Evolutionary conservation across 495 filamentous ascomycete genomes (phyloP), one percentile per base, ranked within the genome.

Genomic region (Xylaria scruposa): DNA sequence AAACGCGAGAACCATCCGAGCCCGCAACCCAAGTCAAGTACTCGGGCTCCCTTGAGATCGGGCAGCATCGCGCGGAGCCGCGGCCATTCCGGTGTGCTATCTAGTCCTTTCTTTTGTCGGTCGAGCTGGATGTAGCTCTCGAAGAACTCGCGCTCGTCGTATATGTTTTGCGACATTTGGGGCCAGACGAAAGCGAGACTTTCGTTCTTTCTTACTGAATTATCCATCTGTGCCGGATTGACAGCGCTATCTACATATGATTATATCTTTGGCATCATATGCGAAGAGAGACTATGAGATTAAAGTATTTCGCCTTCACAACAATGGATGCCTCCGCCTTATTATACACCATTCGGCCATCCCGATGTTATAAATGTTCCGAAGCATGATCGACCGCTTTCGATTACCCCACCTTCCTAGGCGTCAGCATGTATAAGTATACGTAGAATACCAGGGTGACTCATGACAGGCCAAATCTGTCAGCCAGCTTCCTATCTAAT

Each of bases 21-120:
- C 19, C 79, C 80, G 64, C 82, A 83, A 21, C 79, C 82, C 13
- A 83, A 70, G 56, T 83, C 81, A n/a, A 83, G 75, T 77, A 83
- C 21, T 80, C 81, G 73, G 78, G 77, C 61, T 29, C 69, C 76
- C 2, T 49, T 24, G 42, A 83, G 74, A 54, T 69, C 51, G 24
- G 78, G 68, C 38, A 83, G 65, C 56, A 82, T 73, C 31, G 74
- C 61, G 29, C 71, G 72, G 2, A 83, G 64, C 10, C 67, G 70
- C 0, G 78, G 75, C 81, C 80, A 82, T 77, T 82, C 81, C 4
- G 78, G 77, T 2, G 77, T 76, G 21, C 78, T 77, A 33, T 70
- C 70, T 21, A 80, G 71, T 21, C 78, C 80, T 3, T 73, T 53
- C 15, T 64, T 62, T 40, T 78, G 79, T 29, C 80, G 77, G 3